Percentiles rank a stretch among this genome's conserved stretches.
Evolutionary conservation across 2,329 filamentous ascomycete species (phyloP).

Genomic region (Fusarium mangiferae): DNA sequence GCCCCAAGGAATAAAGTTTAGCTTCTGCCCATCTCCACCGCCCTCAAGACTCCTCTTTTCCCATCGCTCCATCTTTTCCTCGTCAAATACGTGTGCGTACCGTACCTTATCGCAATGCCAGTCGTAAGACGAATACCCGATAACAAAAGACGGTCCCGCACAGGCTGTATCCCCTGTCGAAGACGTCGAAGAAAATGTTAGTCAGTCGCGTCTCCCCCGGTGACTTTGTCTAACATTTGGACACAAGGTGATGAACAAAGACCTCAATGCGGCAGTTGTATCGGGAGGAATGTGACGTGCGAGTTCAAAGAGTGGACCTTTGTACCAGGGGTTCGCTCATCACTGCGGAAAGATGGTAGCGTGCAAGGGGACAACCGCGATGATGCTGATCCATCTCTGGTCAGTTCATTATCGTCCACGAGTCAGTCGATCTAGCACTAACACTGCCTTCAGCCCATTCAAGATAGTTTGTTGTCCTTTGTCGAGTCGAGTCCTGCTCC

Average conservation of each 20-base stretch:
- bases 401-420: background rate
- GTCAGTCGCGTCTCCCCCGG: background rate
- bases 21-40: background rate
- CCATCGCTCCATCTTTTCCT: background rate
- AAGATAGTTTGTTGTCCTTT: conserved; percentile 8
- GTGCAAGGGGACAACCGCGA: background rate
- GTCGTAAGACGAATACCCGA: conserved; percentile 27
- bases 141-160: conserved; percentile 25
- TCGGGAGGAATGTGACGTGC: conserved; percentile 24
- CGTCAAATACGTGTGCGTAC: background rate
- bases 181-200: conserved; percentile 32
- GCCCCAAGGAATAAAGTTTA: background rate
- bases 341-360: background rate
- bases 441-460: background rate
- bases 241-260: conserved; percentile 22
- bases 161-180: conserved; percentile 28
- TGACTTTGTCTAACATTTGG: background rate
- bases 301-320: conserved; percentile 35
- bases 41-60: conserved; percentile 15
- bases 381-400: background rate
- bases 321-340: conserved; percentile 14
- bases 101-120: conserved; percentile 24
- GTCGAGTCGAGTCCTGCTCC: conserved; percentile 6
- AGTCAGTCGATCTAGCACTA: background rate
- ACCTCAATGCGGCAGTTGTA: conserved; percentile 25